Percentiles rank a stretch among this genome's conserved stretches.
Evolutionary conservation across 2,329 filamentous ascomycete species (phyloP).

Genomic region (Hyphodiscus sp.): DNA sequence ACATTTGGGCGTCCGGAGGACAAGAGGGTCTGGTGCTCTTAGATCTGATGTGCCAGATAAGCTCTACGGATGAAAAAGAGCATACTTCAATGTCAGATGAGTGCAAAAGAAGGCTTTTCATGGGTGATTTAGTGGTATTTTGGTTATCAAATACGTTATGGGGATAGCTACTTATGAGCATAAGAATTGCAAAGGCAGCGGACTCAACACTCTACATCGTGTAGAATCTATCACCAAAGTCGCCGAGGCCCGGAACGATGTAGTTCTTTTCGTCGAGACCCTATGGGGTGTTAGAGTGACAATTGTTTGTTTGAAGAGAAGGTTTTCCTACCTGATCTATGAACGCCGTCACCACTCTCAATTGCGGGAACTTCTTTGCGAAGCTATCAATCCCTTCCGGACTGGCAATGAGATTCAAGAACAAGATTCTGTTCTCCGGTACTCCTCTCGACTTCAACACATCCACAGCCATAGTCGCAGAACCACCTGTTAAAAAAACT

Average conservation of each 20-base stretch:
- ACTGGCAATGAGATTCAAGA: slow-evolving; percentile 96
- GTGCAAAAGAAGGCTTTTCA: not conserved
- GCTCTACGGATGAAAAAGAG: not conserved
- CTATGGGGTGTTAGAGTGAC: slow-evolving; percentile 30
- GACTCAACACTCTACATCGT: slow-evolving; percentile 55
- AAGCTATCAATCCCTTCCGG: slow-evolving; percentile 88
- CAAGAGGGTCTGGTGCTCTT: no score
- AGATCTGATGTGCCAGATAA: no score
- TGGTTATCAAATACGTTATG: not conserved
- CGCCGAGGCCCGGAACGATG: slow-evolving; percentile 87
- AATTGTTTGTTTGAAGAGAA: not conserved
- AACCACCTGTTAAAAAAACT: slow-evolving; percentile 59
- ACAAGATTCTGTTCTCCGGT: slow-evolving; percentile 89
- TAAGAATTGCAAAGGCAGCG: not conserved
- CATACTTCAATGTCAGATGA: not conserved
- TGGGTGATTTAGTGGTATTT: not conserved
- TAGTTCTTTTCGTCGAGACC: slow-evolving; percentile 98
- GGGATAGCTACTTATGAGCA: not conserved
- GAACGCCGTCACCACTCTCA: slow-evolving; percentile 91
- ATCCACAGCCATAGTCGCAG: slow-evolving; percentile 94
- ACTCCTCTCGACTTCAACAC: slow-evolving; percentile 86
- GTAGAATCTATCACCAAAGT: slow-evolving; percentile 95
- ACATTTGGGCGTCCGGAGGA: not conserved
- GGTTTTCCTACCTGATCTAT: slow-evolving; percentile 64
- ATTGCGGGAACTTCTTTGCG: slow-evolving; percentile 77